Conservation (phyloP, 768 basidiomycete species). For the Lentinula guzmanii region DNA sequence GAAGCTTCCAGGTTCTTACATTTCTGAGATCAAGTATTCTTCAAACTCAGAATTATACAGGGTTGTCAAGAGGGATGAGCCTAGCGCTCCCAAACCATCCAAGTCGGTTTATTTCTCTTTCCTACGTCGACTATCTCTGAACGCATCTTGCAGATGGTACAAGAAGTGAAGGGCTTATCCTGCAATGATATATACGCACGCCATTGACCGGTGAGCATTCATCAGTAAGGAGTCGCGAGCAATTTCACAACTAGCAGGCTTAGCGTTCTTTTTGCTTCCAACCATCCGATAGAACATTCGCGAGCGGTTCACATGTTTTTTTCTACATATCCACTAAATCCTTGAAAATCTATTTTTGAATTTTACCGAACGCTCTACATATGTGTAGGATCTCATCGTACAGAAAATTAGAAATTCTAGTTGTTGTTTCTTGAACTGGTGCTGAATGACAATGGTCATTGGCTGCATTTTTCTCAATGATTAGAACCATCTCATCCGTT, state of each 20-base stretch:
- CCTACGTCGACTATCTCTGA: not conserved
- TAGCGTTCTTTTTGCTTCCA: not conserved
- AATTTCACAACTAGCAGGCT: not conserved
- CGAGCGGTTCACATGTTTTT: not conserved
- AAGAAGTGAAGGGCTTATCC: not conserved
- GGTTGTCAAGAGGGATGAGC: constrained; percentile 9
- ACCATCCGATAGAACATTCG: too few species aligned
- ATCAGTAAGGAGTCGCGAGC: not conserved
- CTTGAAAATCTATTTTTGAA: not conserved
- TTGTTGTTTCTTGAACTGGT: too few species aligned
- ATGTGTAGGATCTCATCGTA: not conserved
- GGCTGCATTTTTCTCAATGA: not conserved
- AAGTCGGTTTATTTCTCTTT: constrained; percentile 3
- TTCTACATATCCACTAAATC: not conserved
- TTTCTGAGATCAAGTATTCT: not conserved
- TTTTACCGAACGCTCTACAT: not conserved
- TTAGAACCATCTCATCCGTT: constrained; percentile 4
- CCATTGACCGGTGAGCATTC: not conserved
- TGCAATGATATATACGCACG: not conserved
- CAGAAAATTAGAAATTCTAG: not conserved
- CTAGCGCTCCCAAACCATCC: constrained; percentile 12
- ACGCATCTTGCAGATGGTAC: not conserved
- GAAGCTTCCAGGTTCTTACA: constrained; percentile 8
- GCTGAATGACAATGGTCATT: not conserved
- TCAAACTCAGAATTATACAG: not conserved